Conservation (phyloP, 2,329 filamentous ascomycete species). For the Samsoniella hepiali region DNA sequence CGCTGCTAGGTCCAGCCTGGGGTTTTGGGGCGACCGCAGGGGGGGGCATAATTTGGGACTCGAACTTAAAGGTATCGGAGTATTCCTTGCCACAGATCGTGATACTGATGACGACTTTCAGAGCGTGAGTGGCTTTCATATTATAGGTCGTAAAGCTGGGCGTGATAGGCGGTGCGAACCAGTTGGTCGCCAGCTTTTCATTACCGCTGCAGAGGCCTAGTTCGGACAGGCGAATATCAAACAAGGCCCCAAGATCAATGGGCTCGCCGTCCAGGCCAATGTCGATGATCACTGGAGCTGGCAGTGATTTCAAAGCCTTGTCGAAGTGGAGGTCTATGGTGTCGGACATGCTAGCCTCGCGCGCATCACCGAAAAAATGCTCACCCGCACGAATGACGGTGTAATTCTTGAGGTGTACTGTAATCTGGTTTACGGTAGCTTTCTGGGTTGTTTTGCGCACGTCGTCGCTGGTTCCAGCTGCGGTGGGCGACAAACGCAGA, state of each 20-base stretch:
- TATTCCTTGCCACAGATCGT: constrained; percentile 7
- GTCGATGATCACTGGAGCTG: neutral
- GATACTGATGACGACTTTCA: neutral
- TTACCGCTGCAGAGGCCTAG: neutral
- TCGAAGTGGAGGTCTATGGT: neutral
- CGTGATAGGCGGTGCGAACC: constrained; percentile 1
- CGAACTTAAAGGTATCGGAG: neutral
- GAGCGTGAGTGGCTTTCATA: neutral
- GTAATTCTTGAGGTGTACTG: neutral
- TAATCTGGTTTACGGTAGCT: constrained; percentile 1
- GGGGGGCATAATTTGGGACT: neutral
- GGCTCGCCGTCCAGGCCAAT: neutral
- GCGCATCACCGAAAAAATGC: neutral
- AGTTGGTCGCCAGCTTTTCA: neutral
- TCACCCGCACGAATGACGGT: neutral
- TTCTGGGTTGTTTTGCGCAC: constrained; percentile 1
- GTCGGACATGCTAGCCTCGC: neutral
- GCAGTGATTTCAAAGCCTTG: neutral
- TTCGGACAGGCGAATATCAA: neutral
- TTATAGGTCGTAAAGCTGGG: constrained; percentile 1
- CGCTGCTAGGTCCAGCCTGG: neutral
- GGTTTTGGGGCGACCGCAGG: neutral
- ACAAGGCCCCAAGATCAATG: neutral
- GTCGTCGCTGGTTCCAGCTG: neutral
- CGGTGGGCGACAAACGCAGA: neutral